Evolutionary conservation across 441 rosid species (phyloP).

Genomic region (Pelargonium cotyledonis): DNA sequence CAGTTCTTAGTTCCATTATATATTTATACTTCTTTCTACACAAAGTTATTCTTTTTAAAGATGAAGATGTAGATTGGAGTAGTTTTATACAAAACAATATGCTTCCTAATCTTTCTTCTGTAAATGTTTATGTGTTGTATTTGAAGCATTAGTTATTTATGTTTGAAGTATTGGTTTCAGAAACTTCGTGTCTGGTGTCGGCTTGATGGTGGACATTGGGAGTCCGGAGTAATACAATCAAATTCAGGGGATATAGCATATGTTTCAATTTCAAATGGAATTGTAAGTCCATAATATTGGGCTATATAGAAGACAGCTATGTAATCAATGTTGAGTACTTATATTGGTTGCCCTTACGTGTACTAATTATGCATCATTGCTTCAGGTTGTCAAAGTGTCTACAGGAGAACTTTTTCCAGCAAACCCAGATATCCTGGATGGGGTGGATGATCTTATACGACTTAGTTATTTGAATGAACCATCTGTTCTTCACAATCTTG

Average conservation of each 20-base stretch:
- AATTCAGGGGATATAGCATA: conserved; percentile 59
- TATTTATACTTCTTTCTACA: too few relatives aligned
- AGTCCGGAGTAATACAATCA: conserved; percentile 68
- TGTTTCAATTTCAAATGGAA: conserved; percentile 55
- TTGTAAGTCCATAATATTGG: conserved; percentile 42
- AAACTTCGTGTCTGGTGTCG: conserved; percentile 87
- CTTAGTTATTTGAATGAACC: conserved; percentile 97
- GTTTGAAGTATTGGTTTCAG: conserved; percentile 34
- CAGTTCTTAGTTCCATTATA: too few relatives aligned
- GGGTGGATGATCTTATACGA: conserved; percentile 85
- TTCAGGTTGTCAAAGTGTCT: conserved; percentile 67
- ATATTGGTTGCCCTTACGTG: conserved; percentile 18
- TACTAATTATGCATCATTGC: conserved; percentile 24
- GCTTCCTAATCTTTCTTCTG: not conserved
- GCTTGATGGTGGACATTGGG: conserved; percentile 57
- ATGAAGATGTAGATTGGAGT: not conserved
- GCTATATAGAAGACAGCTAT: conserved; percentile 9
- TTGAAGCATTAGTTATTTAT: conserved; percentile 6
- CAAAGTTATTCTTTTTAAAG: not conserved
- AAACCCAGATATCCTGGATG: conserved; percentile 82
- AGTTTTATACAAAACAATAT: not conserved
- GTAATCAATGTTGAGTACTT: conserved; percentile 13
- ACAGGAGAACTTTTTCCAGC: conserved; percentile 79
- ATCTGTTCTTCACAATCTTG: conserved; percentile 78
- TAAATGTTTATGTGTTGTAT: not conserved